These are phyloP conservation scores for Cercospora sp. DNA, from an alignment of 2,329 filamentous ascomycete species.

Conservation along the genomic window DNA sequence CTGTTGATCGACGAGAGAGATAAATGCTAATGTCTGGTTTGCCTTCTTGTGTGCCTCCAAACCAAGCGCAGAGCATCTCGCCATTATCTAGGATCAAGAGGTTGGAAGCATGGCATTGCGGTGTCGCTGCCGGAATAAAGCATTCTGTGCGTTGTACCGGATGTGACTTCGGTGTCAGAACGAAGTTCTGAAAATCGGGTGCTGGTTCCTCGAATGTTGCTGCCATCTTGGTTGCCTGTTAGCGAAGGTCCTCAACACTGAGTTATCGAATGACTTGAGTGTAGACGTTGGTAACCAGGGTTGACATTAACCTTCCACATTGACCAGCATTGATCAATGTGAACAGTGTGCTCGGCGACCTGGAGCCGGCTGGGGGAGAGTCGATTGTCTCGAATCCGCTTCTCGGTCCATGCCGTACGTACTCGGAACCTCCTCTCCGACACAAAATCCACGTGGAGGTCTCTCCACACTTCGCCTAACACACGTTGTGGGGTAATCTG, in stretches of 20 bases:
- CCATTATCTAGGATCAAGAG: constrained; percentile 22
- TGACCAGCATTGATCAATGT: neutral
- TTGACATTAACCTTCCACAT: neutral
- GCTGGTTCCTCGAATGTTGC: neutral
- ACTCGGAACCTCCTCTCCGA: constrained; percentile 12
- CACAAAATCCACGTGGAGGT: neutral
- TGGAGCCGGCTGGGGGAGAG: neutral
- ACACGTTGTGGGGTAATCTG: constrained; percentile 7
- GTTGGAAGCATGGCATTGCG: constrained; percentile 26
- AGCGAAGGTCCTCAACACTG: neutral
- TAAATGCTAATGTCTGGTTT: constrained; percentile 28
- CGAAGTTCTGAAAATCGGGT: constrained; percentile 5
- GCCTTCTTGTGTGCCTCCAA: constrained; percentile 25
- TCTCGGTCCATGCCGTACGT: constrained; percentile 10
- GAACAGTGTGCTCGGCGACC: constrained; percentile 1
- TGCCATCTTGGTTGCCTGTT: neutral
- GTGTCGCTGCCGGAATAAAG: constrained; percentile 21
- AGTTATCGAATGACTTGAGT: neutral
- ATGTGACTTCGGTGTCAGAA: constrained; percentile 10
- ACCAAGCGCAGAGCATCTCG: constrained; percentile 28
- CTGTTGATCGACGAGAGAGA: constrained; percentile 10
- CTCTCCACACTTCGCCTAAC: constrained; percentile 7
- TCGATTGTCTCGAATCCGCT: neutral
- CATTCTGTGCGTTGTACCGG: constrained; percentile 19
- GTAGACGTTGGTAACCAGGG: neutral